A percentile compares a stretch with the other conserved stretches of the same genome.
Conservation (phyloP, 257 asterid genomes). For the Nicotiana noctiflora region DNA sequence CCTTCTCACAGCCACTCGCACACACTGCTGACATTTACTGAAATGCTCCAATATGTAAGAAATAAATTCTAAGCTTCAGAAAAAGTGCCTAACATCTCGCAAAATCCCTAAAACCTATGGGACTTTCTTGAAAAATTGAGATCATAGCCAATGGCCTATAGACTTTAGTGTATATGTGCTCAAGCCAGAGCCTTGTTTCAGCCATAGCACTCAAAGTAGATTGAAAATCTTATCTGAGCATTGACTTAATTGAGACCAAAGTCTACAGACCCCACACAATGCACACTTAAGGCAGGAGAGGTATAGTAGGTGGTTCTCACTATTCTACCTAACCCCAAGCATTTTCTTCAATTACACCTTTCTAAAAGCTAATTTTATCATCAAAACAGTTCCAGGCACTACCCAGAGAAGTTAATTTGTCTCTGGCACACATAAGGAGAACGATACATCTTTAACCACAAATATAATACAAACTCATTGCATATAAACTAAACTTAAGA, state of each 20-base stretch:
- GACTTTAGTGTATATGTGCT: neutral
- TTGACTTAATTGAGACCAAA: neutral
- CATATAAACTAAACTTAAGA: neutral
- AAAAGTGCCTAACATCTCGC: neutral
- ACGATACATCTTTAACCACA: neutral
- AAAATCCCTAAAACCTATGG: neutral
- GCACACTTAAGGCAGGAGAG: neutral
- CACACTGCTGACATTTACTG: neutral
- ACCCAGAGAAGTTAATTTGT: neutral
- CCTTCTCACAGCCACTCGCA: neutral
- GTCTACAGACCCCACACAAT: neutral
- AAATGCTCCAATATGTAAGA: neutral
- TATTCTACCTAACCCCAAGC: neutral
- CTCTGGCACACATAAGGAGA: neutral
- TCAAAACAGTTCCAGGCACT: neutral
- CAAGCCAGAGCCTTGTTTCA: neutral
- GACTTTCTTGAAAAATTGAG: no score
- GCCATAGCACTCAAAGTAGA: neutral
- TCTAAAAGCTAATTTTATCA: neutral
- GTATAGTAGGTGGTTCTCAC: neutral
- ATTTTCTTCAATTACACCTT: neutral
- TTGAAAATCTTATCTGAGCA: neutral
- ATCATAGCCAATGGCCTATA: no score
- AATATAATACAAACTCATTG: neutral
- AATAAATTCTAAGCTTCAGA: neutral